phyloP scores from a whole-genome alignment of 768 basidiomycete genomes.

The Lentinula lateritia region DNA sequence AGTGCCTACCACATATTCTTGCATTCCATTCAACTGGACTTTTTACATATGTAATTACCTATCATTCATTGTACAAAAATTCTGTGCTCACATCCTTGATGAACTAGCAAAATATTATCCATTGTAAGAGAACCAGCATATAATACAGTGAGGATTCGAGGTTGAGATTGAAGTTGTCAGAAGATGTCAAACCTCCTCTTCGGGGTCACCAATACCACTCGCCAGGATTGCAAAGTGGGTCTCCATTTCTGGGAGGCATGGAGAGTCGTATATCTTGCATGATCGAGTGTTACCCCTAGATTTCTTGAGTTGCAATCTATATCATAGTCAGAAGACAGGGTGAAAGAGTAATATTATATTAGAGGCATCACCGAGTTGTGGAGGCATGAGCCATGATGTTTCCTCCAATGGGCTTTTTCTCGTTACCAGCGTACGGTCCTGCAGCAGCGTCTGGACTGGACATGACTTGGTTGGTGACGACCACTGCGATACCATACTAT shows the following conservation, averaged over 20 bases:
- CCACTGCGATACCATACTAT: constrained; percentile 96
- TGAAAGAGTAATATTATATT: neutral
- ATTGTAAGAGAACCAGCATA: neutral
- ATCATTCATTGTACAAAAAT: neutral
- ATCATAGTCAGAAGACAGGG: constrained; percentile 3
- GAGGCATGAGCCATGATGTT: constrained; percentile 99
- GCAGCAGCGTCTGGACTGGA: constrained; percentile 96
- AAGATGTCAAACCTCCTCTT: constrained; percentile 61
- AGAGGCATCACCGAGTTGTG: constrained; percentile 71
- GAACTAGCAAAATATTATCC: neutral
- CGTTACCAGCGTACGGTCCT: constrained; percentile 81
- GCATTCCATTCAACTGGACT: constrained; percentile 49
- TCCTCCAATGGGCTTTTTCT: constrained; percentile 98
- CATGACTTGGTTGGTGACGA: constrained; percentile 98
- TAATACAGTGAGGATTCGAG: neutral
- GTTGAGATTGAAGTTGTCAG: constrained; percentile 1
- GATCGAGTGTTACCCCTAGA: constrained; percentile 86
- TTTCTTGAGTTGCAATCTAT: constrained; percentile 86
- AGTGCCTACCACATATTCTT: neutral
- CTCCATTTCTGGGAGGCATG: constrained; percentile 95
- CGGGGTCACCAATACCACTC: constrained; percentile 91
- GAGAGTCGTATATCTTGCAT: constrained; percentile 97
- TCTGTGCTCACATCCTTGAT: neutral
- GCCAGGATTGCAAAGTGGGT: constrained; percentile 90
- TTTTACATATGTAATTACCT: constrained; percentile 9